Conservation (phyloP, 192 early-diverging fungal genomes). For the Umbelopsis sp. region DNA sequence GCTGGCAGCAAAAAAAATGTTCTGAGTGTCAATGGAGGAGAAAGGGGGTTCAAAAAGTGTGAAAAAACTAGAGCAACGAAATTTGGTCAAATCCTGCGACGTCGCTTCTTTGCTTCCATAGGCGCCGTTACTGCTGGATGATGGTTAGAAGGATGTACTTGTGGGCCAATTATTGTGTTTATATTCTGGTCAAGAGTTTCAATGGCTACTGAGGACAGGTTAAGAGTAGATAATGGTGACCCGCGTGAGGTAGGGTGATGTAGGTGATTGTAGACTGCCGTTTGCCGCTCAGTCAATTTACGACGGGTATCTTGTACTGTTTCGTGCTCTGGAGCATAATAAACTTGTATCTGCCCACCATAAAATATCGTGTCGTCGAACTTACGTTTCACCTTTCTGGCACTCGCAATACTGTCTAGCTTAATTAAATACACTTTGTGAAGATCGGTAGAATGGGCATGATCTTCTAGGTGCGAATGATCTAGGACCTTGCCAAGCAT, state of each 20-base stretch:
- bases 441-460: constrained; percentile 21
- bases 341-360: constrained; percentile 33
- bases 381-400: constrained; percentile 39
- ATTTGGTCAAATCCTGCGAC: constrained; percentile 4
- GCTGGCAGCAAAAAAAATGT: not conserved
- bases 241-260: not conserved
- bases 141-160: not conserved
- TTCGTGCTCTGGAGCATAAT: constrained; percentile 45
- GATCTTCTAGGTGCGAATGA: constrained; percentile 26
- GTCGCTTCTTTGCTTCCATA: not conserved
- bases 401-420: constrained; percentile 21
- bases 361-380: constrained; percentile 44
- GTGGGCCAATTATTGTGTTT: not conserved
- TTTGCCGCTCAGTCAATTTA: constrained; percentile 41
- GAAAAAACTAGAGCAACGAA: not conserved
- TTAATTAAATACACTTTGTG: constrained; percentile 36
- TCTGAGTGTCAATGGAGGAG: not conserved
- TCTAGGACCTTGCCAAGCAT: constrained; percentile 18
- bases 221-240: not conserved
- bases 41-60: not conserved
- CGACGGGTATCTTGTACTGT: constrained; percentile 42
- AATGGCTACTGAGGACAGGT: not conserved
- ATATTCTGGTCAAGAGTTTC: not conserved
- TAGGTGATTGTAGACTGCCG: constrained; percentile 1
- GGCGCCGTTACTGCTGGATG: not conserved